Conservation (phyloP, 2,329 filamentous ascomycete genomes). For the Lecanicillium sp. region DNA sequence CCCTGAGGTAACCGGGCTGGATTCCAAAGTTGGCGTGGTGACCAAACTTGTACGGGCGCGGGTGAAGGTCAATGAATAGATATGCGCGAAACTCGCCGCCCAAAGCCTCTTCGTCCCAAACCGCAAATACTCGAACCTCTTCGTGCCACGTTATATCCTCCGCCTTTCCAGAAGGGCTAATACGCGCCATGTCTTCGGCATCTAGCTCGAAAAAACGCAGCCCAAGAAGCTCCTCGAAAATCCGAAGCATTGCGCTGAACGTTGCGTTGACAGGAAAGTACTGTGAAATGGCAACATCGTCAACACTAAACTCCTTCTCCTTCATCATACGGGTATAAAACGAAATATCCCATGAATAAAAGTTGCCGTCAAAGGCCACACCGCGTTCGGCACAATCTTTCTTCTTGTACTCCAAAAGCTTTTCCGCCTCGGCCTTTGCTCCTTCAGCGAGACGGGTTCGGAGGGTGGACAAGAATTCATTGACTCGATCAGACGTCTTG, state of each 20-base stretch:
- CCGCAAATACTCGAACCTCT: conserved; percentile 74
- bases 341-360: conserved; percentile 76
- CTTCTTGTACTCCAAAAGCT: conserved; percentile 68
- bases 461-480: conserved; percentile 65
- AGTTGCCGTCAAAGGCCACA: conserved; percentile 54
- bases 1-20: conserved; percentile 59
- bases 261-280: conserved; percentile 74
- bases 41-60: conserved; percentile 73
- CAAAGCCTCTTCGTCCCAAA: conserved; percentile 69
- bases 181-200: conserved; percentile 52
- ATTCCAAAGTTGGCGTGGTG: conserved; percentile 82
- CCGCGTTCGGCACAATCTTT: conserved; percentile 54
- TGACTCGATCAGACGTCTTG: conserved; percentile 63
- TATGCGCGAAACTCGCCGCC: conserved; percentile 71
- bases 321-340: conserved; percentile 77
- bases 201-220: conserved; percentile 68
- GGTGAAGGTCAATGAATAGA: conserved; percentile 74
- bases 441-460: conserved; percentile 58
- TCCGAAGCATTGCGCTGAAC: conserved; percentile 69
- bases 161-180: conserved; percentile 59
- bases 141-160: conserved; percentile 74
- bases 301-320: conserved; percentile 70
- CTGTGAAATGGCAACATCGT: conserved; percentile 72
- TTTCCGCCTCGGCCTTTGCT: conserved; percentile 60
- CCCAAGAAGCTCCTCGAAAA: conserved; percentile 77